phyloP scores from a whole-genome alignment of 2,329 filamentous ascomycete species.

The Orbilia brochopaga region DNA sequence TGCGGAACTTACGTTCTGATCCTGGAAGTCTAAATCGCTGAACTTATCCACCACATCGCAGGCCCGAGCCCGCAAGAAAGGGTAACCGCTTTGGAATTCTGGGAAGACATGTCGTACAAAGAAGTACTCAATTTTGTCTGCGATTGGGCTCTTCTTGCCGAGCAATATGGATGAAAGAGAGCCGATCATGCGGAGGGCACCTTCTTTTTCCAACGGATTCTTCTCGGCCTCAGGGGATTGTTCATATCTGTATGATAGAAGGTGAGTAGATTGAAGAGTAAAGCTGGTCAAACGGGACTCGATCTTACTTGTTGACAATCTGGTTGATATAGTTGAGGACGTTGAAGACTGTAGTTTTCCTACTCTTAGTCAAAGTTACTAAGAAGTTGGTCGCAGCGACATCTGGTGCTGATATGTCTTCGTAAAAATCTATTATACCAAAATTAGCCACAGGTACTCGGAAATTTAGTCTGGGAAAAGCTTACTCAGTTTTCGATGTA shows the following conservation, averaged over 20 bases:
- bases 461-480: neutral
- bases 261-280: neutral
- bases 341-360: conserved; percentile 93
- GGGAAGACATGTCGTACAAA: conserved; percentile 98
- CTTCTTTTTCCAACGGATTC: conserved; percentile 93
- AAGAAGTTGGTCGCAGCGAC: conserved; percentile 96
- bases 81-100: conserved; percentile 90
- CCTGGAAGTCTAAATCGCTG: conserved; percentile 94
- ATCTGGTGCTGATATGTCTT: conserved; percentile 93
- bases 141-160: conserved; percentile 97
- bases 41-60: conserved; percentile 99
- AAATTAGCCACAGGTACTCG: conserved; percentile 1
- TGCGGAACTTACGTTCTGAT: conserved; percentile 66
- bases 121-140: conserved; percentile 97
- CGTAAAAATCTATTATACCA: conserved; percentile 72
- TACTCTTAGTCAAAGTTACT: conserved; percentile 88
- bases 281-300: neutral
- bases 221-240: conserved; percentile 82
- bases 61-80: conserved; percentile 89
- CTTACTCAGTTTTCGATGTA: conserved; percentile 83
- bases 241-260: conserved; percentile 53
- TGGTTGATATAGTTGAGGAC: conserved; percentile 94
- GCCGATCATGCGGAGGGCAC: conserved; percentile 94
- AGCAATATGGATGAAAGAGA: conserved; percentile 92
- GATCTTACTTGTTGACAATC: conserved; percentile 87